phyloP scores from a whole-genome alignment of 139 green algal genomes.

The Tetradesmus lagerheimii region DNA sequence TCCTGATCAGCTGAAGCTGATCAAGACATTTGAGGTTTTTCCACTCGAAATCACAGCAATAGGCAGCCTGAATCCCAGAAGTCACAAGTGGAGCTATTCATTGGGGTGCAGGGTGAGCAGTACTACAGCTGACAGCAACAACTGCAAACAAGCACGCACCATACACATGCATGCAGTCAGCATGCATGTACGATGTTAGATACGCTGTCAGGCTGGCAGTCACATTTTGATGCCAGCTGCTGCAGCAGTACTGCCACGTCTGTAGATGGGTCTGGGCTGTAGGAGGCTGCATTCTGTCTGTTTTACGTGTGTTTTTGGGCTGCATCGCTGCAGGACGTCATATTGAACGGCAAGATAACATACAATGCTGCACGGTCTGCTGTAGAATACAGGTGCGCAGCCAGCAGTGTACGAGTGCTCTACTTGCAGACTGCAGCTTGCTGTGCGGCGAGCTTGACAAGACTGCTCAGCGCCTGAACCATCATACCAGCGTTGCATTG shows the following conservation, averaged over 20 bases:
- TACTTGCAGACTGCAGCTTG: background rate
- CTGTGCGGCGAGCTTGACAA: too few relatives aligned
- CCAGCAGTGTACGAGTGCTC: background rate
- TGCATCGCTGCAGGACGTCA: background rate
- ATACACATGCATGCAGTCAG: background rate
- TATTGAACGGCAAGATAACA: background rate
- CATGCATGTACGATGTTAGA: too few relatives aligned
- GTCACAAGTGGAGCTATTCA: background rate
- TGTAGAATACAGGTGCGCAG: slow-evolving; percentile 42
- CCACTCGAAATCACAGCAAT: slow-evolving; percentile 44
- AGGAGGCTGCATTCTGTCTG: too few relatives aligned
- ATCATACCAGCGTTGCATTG: too few relatives aligned
- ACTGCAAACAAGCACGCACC: background rate
- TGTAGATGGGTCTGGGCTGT: background rate
- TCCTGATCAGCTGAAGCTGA: slow-evolving; percentile 46
- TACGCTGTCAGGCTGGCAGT: too few relatives aligned
- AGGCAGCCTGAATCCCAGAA: slow-evolving; percentile 34
- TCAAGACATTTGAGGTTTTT: slow-evolving; percentile 28
- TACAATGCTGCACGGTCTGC: background rate
- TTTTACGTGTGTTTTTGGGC: too few relatives aligned
- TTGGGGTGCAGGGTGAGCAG: slow-evolving; percentile 14
- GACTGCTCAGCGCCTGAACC: too few relatives aligned
- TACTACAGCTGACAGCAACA: background rate
- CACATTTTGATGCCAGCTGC: too few relatives aligned
- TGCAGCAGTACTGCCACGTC: too few relatives aligned